A percentile compares a stretch with the other conserved stretches of the same genome.
Conservation (phyloP, 257 asterid genomes). For the Coffea canephora region DNA sequence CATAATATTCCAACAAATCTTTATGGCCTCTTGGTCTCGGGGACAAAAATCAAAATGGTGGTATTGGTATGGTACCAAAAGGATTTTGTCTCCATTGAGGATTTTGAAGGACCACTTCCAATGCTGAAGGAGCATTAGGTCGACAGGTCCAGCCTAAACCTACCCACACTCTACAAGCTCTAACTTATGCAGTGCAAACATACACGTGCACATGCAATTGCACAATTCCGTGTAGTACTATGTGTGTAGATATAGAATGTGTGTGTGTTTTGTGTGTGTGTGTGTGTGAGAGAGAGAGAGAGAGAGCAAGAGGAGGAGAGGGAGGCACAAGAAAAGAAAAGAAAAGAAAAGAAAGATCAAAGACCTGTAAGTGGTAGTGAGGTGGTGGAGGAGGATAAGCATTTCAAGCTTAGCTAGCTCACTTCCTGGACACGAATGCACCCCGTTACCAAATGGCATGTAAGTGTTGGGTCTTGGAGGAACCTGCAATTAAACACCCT, state of each 20-base stretch:
- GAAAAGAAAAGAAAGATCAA: neutral
- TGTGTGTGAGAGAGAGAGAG: neutral
- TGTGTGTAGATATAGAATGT: neutral
- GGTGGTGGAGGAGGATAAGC: constrained; percentile 64
- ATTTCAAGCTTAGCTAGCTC: constrained; percentile 79
- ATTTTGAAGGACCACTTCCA: constrained; percentile 20
- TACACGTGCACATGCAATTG: neutral
- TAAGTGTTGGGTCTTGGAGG: constrained; percentile 59
- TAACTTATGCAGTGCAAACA: neutral
- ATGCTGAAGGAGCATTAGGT: constrained; percentile 7
- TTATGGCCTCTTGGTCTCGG: neutral
- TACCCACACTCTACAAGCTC: neutral
- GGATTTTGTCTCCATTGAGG: neutral
- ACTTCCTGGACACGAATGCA: constrained; percentile 74
- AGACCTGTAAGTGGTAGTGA: constrained; percentile 61
- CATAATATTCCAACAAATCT: neutral
- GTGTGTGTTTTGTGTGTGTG: neutral
- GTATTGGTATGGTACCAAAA: neutral
- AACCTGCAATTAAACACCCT: constrained; percentile 35
- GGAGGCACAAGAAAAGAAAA: neutral
- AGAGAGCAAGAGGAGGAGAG: too few relatives aligned
- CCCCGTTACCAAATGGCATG: constrained; percentile 74
- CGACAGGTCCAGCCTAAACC: neutral
- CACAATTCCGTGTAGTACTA: neutral
- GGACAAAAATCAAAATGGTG: too few relatives aligned